Conservation (phyloP, 2,329 filamentous ascomycete genomes). For the Lithohypha guttulata region DNA sequence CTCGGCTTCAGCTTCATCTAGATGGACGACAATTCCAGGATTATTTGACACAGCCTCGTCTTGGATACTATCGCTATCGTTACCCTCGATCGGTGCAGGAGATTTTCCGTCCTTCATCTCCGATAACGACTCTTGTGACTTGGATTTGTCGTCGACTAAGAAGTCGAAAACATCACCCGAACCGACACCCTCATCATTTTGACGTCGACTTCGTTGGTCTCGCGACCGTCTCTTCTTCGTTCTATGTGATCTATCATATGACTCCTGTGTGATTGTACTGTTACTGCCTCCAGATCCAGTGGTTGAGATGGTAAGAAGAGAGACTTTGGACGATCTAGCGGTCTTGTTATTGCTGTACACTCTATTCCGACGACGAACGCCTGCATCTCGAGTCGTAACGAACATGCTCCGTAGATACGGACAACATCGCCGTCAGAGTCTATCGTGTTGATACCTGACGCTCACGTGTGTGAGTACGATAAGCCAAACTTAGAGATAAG, state of each 20-base stretch:
- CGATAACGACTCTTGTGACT: conserved; percentile 14
- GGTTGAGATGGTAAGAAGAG: conserved; percentile 18
- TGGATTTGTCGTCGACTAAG: conserved; percentile 12
- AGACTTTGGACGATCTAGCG: conserved; percentile 20
- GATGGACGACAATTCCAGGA: neutral
- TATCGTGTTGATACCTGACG: neutral
- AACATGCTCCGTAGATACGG: conserved; percentile 7
- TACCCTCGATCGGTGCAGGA: conserved; percentile 4
- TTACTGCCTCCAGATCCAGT: conserved; percentile 20
- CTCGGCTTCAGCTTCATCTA: too few relatives aligned
- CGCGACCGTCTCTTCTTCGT: conserved; percentile 8
- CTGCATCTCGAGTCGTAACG: conserved; percentile 5
- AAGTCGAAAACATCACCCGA: conserved; percentile 10
- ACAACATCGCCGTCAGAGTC: conserved; percentile 4
- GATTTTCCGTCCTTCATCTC: neutral
- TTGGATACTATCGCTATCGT: neutral
- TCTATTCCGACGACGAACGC: conserved; percentile 6
- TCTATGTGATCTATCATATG: conserved; percentile 18
- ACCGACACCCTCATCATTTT: neutral
- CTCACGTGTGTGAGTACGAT: neutral
- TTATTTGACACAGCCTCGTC: conserved; percentile 11
- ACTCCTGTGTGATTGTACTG: conserved; percentile 20
- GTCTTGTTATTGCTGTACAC: conserved; percentile 11
- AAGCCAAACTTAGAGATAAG: neutral
- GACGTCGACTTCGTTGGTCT: conserved; percentile 3